Evolutionary conservation across 106 monocot genomes (phyloP), one percentile per base, ranked within the genome.

Genomic region (Apostasia ramifera): DNA sequence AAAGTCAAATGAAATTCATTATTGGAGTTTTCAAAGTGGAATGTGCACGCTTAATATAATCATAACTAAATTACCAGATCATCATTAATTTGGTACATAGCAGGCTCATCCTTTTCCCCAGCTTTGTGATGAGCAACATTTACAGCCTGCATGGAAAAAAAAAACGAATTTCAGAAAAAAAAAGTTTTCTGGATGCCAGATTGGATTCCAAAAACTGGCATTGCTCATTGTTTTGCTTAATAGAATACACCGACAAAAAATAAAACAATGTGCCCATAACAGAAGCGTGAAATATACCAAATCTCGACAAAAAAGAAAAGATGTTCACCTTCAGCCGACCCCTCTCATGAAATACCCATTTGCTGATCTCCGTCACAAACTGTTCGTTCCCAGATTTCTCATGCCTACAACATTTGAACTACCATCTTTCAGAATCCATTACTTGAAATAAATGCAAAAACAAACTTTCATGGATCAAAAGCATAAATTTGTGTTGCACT

Each of bases 281-380:
- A 50, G 50, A 50, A 50, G 4, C 8, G 50, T 50, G 50, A 50
- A 50, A 4, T 8, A 50, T 26, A 26, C 26, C 26, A 26, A 26
- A 26, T 26, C 26, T 26, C 26, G 26, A 26, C 26, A 26, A 26
- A 10, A 9, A 41, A 13, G 48, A 65, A 65, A 48, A 46, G 4
- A 70, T 66, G 13, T 62, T 76, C 68, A 86, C 94, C 93, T 90
- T 99, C 26, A 99, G 85, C 78, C 90, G 98, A 52, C 98, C 98
- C 68, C 98, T 89, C 74, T 93, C 93, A 68, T 98, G 98, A 78
- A 98, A 98, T 39, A 98, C 82, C 98, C 98, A 98, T 88, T 98
- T 93, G 73, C 85, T 85, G 15, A 88, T 82, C 76, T 98, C 92
- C 66, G 87, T 85, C 56, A 83, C 87, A 78, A 98, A 93, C 49